Evolutionary conservation across 768 basidiomycete genomes (phyloP).

Genomic region (Baorangia bicolor): DNA sequence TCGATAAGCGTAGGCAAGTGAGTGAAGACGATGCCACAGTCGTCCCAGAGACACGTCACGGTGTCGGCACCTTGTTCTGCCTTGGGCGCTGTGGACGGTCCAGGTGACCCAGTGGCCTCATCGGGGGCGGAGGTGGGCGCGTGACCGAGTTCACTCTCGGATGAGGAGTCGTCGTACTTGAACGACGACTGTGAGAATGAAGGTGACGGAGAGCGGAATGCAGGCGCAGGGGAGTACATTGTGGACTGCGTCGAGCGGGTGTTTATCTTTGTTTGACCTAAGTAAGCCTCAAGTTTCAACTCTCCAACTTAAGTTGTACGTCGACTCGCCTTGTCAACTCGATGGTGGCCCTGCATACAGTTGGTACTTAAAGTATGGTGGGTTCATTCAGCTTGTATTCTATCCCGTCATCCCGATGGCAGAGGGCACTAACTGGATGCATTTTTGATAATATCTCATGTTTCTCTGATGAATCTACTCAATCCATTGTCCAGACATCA

Average conservation of each 20-base stretch:
- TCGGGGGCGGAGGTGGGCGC: slow-evolving; percentile 8
- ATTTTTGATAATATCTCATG: not conserved
- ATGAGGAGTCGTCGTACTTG: slow-evolving; percentile 27
- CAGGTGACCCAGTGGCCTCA: slow-evolving; percentile 22
- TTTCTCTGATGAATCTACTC: not conserved
- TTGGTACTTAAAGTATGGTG: not conserved
- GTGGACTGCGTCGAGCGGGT: slow-evolving; percentile 19
- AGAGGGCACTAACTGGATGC: not conserved
- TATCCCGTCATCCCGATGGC: not conserved
- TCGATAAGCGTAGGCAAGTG: slow-evolving; percentile 74
- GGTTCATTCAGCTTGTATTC: not conserved
- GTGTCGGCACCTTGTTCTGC: slow-evolving; percentile 45
- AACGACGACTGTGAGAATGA: slow-evolving; percentile 36
- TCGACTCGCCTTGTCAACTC: not conserved
- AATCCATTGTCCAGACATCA: not conserved
- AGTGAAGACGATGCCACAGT: slow-evolving; percentile 71
- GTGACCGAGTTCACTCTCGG: slow-evolving; percentile 24
- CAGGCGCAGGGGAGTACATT: slow-evolving; percentile 39
- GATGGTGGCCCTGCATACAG: not conserved
- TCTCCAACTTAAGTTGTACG: too few relatives aligned
- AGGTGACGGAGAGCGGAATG: slow-evolving; percentile 42
- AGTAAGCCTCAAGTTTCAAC: too few relatives aligned
- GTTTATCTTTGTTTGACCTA: slow-evolving; percentile 26
- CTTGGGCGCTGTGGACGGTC: slow-evolving; percentile 19
- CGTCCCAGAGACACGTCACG: slow-evolving; percentile 82